Conservation (phyloP, 495 filamentous ascomycete species). For the Aspergillus haitiensis region DNA sequence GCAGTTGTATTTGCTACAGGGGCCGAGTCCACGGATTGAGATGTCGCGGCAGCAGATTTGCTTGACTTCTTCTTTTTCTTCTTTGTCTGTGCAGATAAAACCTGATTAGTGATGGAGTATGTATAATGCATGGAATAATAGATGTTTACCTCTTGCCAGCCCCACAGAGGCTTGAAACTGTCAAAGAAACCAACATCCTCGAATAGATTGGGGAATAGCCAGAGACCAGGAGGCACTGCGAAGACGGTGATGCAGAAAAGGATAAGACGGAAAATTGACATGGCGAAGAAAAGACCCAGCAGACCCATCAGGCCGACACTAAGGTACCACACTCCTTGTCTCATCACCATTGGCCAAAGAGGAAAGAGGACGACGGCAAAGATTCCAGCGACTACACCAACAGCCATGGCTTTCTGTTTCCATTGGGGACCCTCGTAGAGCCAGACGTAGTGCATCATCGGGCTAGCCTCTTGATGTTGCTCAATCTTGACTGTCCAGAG, state of each 20-base stretch:
- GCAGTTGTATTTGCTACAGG: conserved; percentile 61
- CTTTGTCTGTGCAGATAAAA: conserved; percentile 30
- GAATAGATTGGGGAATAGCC: conserved; percentile 97
- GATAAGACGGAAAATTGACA: conserved; percentile 94
- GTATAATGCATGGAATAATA: conserved; percentile 13
- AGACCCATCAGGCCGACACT: conserved; percentile 92
- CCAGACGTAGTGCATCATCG: conserved; percentile 95
- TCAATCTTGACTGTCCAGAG: conserved; percentile 96
- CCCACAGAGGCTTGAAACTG: conserved; percentile 94
- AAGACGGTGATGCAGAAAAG: conserved; percentile 94
- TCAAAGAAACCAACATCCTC: conserved; percentile 99
- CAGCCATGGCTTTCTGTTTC: conserved; percentile 88
- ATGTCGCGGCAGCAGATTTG: conserved; percentile 49
- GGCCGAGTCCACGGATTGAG: conserved; percentile 40
- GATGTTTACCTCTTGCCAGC: conserved; percentile 85
- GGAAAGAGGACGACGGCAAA: conserved; percentile 93
- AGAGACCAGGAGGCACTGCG: conserved; percentile 78
- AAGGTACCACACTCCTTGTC: conserved; percentile 95
- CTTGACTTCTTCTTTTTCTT: conserved; percentile 66
- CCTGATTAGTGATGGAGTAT: conserved; percentile 18
- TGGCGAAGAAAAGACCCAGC: conserved; percentile 92
- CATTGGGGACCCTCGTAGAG: conserved; percentile 92
- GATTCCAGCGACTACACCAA: conserved; percentile 74
- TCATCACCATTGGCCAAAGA: conserved; percentile 88
- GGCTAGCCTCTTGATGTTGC: conserved; percentile 88